phyloP scores from a whole-genome alignment of 371 early-diverging fungal genomes.

The Fennellomyces sp. region DNA sequence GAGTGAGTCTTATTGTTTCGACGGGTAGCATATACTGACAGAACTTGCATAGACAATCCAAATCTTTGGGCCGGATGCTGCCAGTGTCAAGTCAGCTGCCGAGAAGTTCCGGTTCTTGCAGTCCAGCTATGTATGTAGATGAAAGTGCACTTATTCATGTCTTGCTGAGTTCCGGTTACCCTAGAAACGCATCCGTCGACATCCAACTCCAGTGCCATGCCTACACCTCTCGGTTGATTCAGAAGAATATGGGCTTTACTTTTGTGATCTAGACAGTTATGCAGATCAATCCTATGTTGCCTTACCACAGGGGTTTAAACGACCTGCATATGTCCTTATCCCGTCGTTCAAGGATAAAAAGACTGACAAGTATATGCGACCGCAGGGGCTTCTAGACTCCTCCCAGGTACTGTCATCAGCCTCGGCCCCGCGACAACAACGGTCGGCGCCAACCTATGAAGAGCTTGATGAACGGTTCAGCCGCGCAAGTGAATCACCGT shows the following conservation, averaged over 20 bases:
- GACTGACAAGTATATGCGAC: neutral
- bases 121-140: constrained; percentile 31
- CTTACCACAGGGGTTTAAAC: neutral
- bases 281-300: constrained; percentile 14
- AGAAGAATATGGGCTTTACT: constrained; percentile 25
- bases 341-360: constrained; percentile 31
- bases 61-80: constrained; percentile 18
- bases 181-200: constrained; percentile 25
- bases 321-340: constrained; percentile 26
- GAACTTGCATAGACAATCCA: constrained; percentile 24
- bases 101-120: constrained; percentile 30
- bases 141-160: neutral
- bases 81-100: constrained; percentile 27
- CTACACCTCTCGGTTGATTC: constrained; percentile 33
- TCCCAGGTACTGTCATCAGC: neutral
- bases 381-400: neutral
- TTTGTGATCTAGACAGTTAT: constrained; percentile 25
- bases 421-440: neutral
- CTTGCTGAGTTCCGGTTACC: too few relatives aligned
- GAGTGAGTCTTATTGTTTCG: too few relatives aligned
- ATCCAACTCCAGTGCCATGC: constrained; percentile 18
- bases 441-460: neutral
- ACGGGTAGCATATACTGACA: too few relatives aligned
- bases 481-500: neutral
- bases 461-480: neutral